Conservation (phyloP, 2,329 filamentous ascomycete genomes). For the Eutypa lata region DNA sequence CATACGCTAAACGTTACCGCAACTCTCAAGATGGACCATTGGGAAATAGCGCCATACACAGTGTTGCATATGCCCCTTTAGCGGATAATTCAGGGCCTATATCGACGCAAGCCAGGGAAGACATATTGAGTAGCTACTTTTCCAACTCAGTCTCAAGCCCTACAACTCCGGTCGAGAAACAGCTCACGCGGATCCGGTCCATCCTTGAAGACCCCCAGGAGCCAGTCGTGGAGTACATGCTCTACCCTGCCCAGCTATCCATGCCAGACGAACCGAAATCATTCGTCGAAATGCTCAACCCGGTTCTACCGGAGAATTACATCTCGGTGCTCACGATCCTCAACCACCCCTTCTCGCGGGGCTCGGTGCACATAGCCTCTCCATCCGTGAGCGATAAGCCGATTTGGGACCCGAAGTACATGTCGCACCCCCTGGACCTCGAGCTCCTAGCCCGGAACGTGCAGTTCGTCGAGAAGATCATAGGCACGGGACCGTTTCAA, state of each 20-base stretch:
- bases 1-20: constrained; percentile 32
- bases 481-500: constrained; percentile 37
- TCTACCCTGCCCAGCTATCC: constrained; percentile 30
- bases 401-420: constrained; percentile 53
- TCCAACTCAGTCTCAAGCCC: too few species aligned
- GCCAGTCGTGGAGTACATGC: constrained; percentile 31
- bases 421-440: constrained; percentile 54
- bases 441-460: constrained; percentile 45
- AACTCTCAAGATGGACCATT: constrained; percentile 31
- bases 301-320: constrained; percentile 42
- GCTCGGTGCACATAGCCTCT: constrained; percentile 54
- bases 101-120: constrained; percentile 17
- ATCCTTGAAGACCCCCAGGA: constrained; percentile 24
- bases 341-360: constrained; percentile 59
- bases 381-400: constrained; percentile 38
- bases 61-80: constrained; percentile 32
- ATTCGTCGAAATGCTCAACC: constrained; percentile 21
- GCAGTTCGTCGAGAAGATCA: constrained; percentile 35
- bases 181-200: constrained; percentile 13
- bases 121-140: constrained; percentile 14
- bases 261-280: constrained; percentile 24
- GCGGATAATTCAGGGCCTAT: constrained; percentile 27
- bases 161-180: constrained; percentile 5
- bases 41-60: constrained; percentile 35
- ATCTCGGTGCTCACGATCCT: constrained; percentile 55